Evolutionary conservation across 176 grass and related monocot species (phyloP).

Genomic region (Pontederia paniculata): DNA sequence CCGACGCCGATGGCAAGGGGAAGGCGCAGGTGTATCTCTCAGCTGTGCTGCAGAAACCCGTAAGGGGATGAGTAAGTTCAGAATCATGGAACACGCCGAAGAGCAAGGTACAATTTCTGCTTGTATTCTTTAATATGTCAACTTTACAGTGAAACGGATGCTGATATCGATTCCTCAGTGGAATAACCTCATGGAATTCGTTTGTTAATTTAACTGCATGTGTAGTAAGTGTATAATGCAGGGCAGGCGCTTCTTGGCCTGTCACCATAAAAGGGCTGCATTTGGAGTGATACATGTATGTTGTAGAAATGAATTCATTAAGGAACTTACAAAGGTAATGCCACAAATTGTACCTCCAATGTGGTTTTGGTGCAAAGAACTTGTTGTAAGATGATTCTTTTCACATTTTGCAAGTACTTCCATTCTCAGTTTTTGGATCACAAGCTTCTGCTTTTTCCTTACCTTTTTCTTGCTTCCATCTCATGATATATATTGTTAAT

Average conservation of each 20-base stretch:
- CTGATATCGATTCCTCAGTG: not conserved
- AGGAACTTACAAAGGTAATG: too few species aligned
- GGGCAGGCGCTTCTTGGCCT: not conserved
- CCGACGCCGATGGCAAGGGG: not conserved
- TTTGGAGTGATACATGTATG: not conserved
- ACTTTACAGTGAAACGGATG: not conserved
- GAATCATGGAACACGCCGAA: not conserved
- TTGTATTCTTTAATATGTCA: conserved; percentile 7
- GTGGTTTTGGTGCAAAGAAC: too few species aligned
- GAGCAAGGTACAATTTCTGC: not conserved
- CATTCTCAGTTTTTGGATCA: too few species aligned
- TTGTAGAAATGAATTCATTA: too few species aligned
- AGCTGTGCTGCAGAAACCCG: conserved; percentile 57
- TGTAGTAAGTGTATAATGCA: conserved; percentile 8
- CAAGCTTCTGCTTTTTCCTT: too few species aligned
- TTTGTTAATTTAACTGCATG: conserved; percentile 8
- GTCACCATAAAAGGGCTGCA: conserved; percentile 2
- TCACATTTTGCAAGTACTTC: too few species aligned
- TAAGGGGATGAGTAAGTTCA: conserved; percentile 19
- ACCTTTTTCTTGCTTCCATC: too few species aligned
- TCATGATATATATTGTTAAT: too few species aligned
- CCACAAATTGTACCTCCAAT: too few species aligned
- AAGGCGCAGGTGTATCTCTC: conserved; percentile 42
- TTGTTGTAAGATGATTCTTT: too few species aligned
- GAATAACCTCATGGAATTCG: not conserved